Conservation (phyloP, 2,329 filamentous ascomycete species). For the Colletotrichum acutatum region DNA sequence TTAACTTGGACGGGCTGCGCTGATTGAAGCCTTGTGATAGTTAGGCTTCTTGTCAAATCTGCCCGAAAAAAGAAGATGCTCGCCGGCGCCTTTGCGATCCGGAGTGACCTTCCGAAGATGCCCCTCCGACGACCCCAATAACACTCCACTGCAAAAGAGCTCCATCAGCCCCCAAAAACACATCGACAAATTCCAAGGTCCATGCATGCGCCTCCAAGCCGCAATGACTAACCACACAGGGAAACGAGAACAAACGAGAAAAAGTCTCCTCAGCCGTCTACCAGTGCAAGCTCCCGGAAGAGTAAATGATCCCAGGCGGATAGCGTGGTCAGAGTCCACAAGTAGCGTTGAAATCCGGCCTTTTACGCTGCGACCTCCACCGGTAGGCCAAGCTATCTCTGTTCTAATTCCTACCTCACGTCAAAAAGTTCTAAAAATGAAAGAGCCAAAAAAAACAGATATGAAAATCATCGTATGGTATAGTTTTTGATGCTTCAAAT, state of each 20-base stretch:
- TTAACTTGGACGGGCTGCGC: background rate
- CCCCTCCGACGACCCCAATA: background rate
- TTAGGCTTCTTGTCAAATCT: background rate
- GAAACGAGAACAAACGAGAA: background rate
- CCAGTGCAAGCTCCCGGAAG: background rate
- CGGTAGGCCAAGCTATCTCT: background rate
- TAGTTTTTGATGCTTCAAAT: background rate
- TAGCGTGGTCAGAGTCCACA: background rate
- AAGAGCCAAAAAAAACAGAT: background rate
- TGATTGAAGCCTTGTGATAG: background rate
- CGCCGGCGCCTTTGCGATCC: background rate
- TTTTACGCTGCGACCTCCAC: background rate
- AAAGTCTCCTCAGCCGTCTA: background rate
- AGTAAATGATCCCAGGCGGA: background rate
- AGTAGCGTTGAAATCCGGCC: background rate
- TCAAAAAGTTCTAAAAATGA: background rate
- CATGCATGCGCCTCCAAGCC: slow-evolving; percentile 22
- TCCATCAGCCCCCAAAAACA: background rate
- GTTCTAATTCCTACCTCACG: background rate
- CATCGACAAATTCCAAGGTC: background rate
- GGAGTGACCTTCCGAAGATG: background rate
- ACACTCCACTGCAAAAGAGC: background rate
- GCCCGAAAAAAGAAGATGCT: no score
- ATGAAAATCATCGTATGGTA: background rate
- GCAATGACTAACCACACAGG: slow-evolving; percentile 7